Base-by-base conservation (phyloP, 352 stramenopile genomes). In the Saprolegnia diclina region DNA sequence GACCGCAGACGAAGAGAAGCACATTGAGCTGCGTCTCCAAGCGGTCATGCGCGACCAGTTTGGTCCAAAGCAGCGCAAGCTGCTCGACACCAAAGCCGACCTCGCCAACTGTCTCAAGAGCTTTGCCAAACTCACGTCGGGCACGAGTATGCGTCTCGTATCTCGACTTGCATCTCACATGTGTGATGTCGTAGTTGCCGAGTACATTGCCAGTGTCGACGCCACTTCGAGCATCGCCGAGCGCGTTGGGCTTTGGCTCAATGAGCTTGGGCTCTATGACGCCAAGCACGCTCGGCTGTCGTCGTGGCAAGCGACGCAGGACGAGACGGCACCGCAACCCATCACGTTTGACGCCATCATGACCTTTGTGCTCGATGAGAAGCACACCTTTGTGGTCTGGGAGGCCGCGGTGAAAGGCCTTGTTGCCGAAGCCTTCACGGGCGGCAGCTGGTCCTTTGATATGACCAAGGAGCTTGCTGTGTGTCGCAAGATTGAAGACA, bases 1-100 rank as follows among this genome's bases (percentile, higher is more conserved):
- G 21, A 92, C 80, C n/a, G 82, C 84, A 5, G 84, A 92, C 40
- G 84, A 92, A 72, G 84, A 82, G 0, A 90, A 92, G 65, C 74
- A 88, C 32, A 73, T 89, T 3, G 84, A 90, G 61, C 74, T 82
- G 46, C 79, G 84, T 29, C 74, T 90, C 22, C 42, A 75, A 7
- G 74, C 69, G 5, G 42, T 77, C 1, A 71, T 79, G 11, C 66
- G 67, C 26, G 59, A 72, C 13, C 71, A 75, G 26, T 67, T 81
- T 69, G 22, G n/a, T 10, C 14, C 21, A 6, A 69, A 69, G 38
- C 35, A 37, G 4, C 48, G 26, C 29, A n/a, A 10, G 10, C 21
- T 69, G 53, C 18, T 61, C 19, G 29, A 37, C n/a, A 29, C 45
- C 10, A 69, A 61, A 45, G 45, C 29, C 18, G 46, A 48, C 18